Evolutionary conservation across 2,329 filamentous ascomycete genomes (phyloP), one percentile per base, ranked within the genome.

Genomic region (Aspergillus sp.): DNA sequence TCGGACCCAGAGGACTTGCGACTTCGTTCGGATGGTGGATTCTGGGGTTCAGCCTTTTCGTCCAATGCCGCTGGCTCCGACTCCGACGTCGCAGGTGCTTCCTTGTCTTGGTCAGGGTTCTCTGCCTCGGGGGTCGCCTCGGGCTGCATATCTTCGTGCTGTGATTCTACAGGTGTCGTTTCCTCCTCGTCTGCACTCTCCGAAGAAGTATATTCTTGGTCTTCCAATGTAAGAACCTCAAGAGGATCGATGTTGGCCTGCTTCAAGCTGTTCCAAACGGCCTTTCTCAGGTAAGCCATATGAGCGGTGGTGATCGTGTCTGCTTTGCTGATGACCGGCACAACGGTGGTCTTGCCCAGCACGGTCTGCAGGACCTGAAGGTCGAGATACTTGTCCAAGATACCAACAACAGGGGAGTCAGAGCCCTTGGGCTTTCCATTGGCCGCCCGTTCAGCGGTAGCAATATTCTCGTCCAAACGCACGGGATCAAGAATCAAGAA

Each of bases 301-400:
- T 98, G 93, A 46, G 87, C 86, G 0, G 86, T 84, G n/a, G 93
- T 97, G 59, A 97, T 86, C 12, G 90, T 96, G 66, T 98, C 93
- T 35, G 93, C 91, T 72, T 98, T 98, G 64, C 90, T 87, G 62
- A 98, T 91, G 49, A 98, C 84, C 0, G 93, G 93, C 42, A 98
- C 88, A 50, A 97, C 89, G 0, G 89, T 95, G 0, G 93, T 97
- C 76, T 95, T 96, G 60, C 88, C 86, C 66, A 95, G 85, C 23
- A 98, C 79, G 13, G 86, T 86, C 43, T 87, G 86, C 60, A 98
- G 77, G 49, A 96, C 86, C 63, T 95, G 90, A 20, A 98, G 73
- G 63, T 98, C 93, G 7, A 98, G 79, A 56, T 89, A 86, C 55
- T 95, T 86, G 59, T 97, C 90, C 12, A 97, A 75, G 19, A 84